Evolutionary conservation across 441 rosid genomes (phyloP), one percentile per base, ranked within the genome.

Genomic region (Pelargonium citronellum): DNA sequence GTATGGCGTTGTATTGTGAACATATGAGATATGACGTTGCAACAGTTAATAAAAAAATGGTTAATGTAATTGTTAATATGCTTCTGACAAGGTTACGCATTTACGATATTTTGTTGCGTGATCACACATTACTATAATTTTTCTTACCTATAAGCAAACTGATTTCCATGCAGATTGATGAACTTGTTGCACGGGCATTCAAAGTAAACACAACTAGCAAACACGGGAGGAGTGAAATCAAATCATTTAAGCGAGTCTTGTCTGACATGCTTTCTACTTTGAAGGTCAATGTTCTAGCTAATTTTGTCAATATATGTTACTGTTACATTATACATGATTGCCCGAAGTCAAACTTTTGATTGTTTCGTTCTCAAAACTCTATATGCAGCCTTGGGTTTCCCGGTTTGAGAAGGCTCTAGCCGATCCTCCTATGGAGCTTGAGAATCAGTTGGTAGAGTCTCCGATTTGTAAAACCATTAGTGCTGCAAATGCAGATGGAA

Each of bases 351-450:
- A 46, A 11, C 43, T 8, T 37, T 44, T 69, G 47, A 65, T 47
- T 34, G n/a, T 51, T 65, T 67, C 63, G 57, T 70, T 64, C 73
- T 69, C 64, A 10, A 15, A 41, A 43, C 67, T 66, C 86, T 89
- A 95, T 43, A 69, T 64, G 87, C 91, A 95, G 99, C 91, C 97
- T 49, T 90, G 99, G 97, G 82, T 79, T 65, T 87, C 91, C 19
- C 83, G 92, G 77, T 79, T 92, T 49, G 84, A 82, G 70, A 77
- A 80, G 71, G 86, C 66, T 0, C 62, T 89, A 55, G 76, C 81
- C 0, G 65, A 69, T 41, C 73, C 76, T 66, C 44, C 82, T 0
- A 20, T 60, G 22, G 81, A 80, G 66, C 2, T 68, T 0, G 74
- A 63, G 74, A 76, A 64, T 67, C 77, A 78, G 74, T 20, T 66